Evolutionary conservation across 192 early-diverging fungal genomes (phyloP), one percentile per base, ranked within the genome.

Genomic region (Backusella tarrabulga): DNA sequence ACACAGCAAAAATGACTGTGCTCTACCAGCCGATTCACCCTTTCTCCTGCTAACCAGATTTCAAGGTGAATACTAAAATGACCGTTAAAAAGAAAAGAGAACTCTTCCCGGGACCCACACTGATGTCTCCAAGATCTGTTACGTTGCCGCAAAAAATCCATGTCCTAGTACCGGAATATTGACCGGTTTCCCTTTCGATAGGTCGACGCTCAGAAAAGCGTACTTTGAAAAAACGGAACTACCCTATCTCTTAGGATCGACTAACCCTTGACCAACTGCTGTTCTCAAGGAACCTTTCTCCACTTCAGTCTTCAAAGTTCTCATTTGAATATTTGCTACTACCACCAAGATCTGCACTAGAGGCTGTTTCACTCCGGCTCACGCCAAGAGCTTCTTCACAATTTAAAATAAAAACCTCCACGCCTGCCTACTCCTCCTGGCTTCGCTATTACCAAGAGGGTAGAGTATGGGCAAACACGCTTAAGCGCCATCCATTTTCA

Each of bases 231-330:
- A 40, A 71, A 71, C 70, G 70, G 70, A 71, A 71, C 70, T 73
- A 54, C 44, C 72, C 72, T 50, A 73, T 81, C 77, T 83, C 90
- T 92, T 92, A 92, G 91, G 91, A 90, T 92, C 88, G 88, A 90
- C 91, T 91, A 84, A 92, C 90, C 89, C 90, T 81, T 85, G 86
- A 85, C 87, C 88, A 91, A 91, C 84, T 89, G 80, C 86, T 87
- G 90, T 90, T 87, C 85, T 84, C 85, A 87, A 83, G 90, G 89
- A 92, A 91, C 90, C 90, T 87, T 91, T 91, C 88, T 91, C 90
- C 89, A 90, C 90, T 91, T 91, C 91, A 92, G 89, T 92, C 91
- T 89, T 91, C 90, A 92, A 92, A 90, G 91, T 83, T 91, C 87
- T 89, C 90, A 91, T 89, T 91, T 90, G 90, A 90, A 88, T 90